Evolutionary conservation across 495 filamentous ascomycete genomes (phyloP).

Genomic region (Talaromyces nanjingensis): DNA sequence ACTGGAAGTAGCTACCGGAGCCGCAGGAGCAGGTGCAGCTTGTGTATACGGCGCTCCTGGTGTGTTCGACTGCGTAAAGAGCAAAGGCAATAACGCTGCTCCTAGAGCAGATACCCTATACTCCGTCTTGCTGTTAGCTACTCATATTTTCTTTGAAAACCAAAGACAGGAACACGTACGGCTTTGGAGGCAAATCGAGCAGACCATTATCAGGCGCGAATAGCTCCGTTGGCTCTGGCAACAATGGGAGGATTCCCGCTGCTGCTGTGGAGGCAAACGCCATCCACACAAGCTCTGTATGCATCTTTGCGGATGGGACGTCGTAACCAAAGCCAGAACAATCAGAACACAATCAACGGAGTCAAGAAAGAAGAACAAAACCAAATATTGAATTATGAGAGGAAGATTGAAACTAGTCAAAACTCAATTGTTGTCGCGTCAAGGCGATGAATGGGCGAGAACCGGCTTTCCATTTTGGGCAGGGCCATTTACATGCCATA

Average conservation of each 20-base stretch:
- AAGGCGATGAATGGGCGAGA: background rate
- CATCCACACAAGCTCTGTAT: constrained; percentile 8
- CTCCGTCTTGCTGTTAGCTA: background rate
- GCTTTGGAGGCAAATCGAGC: background rate
- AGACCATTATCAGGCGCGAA: constrained; percentile 4
- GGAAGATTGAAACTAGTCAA: background rate
- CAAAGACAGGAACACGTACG: background rate
- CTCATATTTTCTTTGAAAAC: too few species aligned
- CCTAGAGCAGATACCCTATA: background rate
- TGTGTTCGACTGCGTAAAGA: background rate
- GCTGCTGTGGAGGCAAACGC: constrained; percentile 8
- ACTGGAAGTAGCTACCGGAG: background rate
- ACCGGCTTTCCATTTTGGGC: background rate
- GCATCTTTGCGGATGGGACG: background rate
- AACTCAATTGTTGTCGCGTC: background rate
- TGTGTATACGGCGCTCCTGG: background rate
- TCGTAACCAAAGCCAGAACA: too few species aligned
- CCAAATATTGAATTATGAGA: background rate
- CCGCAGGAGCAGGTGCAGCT: background rate
- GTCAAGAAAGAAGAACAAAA: background rate
- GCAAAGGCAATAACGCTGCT: background rate
- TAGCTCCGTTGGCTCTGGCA: constrained; percentile 3
- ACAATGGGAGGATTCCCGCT: constrained; percentile 1
- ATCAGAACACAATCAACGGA: background rate
- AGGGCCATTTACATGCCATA: background rate